A percentile compares a stretch with the other conserved stretches of the same genome.
phyloP scores from a whole-genome alignment of 2,329 filamentous ascomycete genomes.

The Cercospora sp. region DNA sequence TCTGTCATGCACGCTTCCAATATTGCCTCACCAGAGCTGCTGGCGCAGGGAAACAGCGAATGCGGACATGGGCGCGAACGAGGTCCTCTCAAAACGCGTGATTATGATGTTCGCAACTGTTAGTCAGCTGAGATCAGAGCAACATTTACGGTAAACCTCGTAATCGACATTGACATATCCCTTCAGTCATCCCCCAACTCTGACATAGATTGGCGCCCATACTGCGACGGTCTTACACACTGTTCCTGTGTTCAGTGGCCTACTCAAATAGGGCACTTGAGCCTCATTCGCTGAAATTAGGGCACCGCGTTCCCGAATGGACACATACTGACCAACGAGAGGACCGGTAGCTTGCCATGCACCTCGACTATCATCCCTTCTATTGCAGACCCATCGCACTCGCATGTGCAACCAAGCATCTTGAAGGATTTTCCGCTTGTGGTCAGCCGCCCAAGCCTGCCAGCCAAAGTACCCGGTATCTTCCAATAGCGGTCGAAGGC shows the following conservation, averaged over 20 bases:
- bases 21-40: neutral
- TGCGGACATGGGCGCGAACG: neutral
- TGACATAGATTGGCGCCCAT: neutral
- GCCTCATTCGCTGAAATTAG: neutral
- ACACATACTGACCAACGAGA: neutral
- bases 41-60: neutral
- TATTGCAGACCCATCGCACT: neutral
- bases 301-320: neutral
- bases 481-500: no score
- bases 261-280: neutral
- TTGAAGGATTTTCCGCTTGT: no score
- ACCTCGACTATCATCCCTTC: neutral
- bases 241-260: neutral
- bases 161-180: neutral
- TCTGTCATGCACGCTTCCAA: neutral
- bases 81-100: neutral
- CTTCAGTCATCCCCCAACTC: neutral
- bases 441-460: no score
- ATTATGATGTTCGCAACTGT: neutral
- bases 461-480: no score
- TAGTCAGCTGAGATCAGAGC: neutral
- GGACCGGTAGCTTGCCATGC: neutral
- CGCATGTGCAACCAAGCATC: no score
- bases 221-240: neutral
- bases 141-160: neutral